Evolutionary conservation across 169 alveolate genomes (phyloP), one percentile per base, ranked within the genome.

Genomic region (Cryptosporidium tyzzeri): DNA sequence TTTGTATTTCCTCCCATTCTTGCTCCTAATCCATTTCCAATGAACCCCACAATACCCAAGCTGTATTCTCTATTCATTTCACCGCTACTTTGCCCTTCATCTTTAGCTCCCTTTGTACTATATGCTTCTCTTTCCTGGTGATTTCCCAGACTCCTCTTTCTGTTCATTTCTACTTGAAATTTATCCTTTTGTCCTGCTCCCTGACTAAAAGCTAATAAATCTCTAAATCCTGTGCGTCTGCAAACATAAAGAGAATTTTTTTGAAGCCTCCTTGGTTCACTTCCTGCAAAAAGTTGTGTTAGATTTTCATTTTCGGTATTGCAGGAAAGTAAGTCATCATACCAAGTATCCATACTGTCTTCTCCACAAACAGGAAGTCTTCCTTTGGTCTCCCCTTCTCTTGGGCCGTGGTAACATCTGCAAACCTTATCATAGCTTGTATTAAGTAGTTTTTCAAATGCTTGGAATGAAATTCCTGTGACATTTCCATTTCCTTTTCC

Each of bases 301-400:
- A 29, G 31, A 59, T 73, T 50, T 31, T 73, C 86, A 59, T 55
- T 73, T 73, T 73, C 86, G 39, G 86, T 73, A 59, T 73, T 73
- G 55, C 44, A 33, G 21, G 70, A 73, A 18, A 73, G 70, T 59
- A 73, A 73, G 51, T 73, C 86, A 58, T 51, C 68, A 58, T 73
- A 73, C 86, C 86, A 73, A 73, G 44, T 53, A 58, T 73, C 86
- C 86, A 73, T 73, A 44, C 86, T 73, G 7, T 73, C 86, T 33
- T 73, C 86, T 5, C 86, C 86, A 35, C 86, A 73, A 18, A 73
- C 70, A 0, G 70, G 68, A 31, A 73, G 51, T 31, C 21, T 53
- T 31, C 70, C 70, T 14, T 37, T 59, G 51, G 9, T 44, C 10
- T 58, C 70, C 37, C 35, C 55, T 8, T 31, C 68, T 53, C 31